Base-by-base conservation (phyloP, 306 rosid species). In the Malus fusca region DNA sequence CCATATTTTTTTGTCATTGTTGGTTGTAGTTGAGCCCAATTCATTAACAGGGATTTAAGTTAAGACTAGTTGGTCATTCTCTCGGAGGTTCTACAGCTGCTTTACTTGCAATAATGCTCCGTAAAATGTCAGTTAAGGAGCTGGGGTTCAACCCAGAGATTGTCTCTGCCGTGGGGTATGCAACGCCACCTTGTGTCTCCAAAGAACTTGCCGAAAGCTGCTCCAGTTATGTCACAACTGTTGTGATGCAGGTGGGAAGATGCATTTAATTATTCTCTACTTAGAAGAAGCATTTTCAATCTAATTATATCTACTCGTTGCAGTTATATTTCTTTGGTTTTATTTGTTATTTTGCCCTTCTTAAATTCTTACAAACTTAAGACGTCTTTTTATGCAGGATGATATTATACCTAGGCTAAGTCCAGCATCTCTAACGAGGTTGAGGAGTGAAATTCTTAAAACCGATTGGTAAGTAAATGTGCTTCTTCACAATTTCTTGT, bases 71-170 rank as follows among this genome's bases (percentile, higher is more conserved):
- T 77, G 98, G 99, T 76, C 99, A 95, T 95, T 95, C 99, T 56
- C 92, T 92, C 70, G 98, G 99, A 80, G 98, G 97, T 75, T 91
- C 99, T 65, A 95, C 82, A 79, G 98, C 99, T 81, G 87, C 97
- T 77, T 66, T 95, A 59, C 80, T 96, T 72, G 99, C 98, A 67
- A 90, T 90, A 83, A 92, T 90, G 97, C 88, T 95, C 43, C 91
- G 59, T 21, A 87, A 87, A 77, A 92, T 83, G 86, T 90, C 98
- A 68, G 58, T 65, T n/a, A 83, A 87, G 88, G 97, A 95, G 77
- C 91, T 95, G 26, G 96, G 99, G 48, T 95, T 95, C 81, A 88
- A 86, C 79, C 97, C 97, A 37, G 88, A 92, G 71, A 87, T 92
- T 84, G 92, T 95, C 76, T 85, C 98, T 80, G 91, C 98, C 42